phyloP scores from a whole-genome alignment of 345 rosid genomes.

The Mallotus nudiflorus region DNA sequence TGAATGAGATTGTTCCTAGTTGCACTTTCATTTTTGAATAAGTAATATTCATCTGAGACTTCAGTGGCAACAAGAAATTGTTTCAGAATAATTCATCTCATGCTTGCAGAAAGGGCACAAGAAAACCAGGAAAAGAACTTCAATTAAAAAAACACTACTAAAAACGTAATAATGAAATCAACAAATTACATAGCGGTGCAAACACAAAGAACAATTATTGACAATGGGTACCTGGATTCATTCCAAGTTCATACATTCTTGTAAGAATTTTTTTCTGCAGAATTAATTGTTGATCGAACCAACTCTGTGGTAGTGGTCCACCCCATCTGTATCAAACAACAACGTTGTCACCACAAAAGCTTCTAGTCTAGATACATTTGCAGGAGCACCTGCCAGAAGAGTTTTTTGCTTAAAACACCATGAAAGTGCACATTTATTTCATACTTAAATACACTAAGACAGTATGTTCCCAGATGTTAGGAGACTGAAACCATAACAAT shows the following conservation, averaged over 20 bases:
- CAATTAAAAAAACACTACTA: neutral
- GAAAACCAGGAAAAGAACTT: neutral
- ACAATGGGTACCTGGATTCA: slow-evolving; percentile 58
- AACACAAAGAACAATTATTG: neutral
- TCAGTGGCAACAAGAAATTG: neutral
- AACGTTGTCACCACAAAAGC: neutral
- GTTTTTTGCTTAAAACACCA: slow-evolving; percentile 14
- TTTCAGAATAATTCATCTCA: neutral
- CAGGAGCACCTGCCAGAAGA: slow-evolving; percentile 13
- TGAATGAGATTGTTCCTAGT: neutral
- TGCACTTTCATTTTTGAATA: neutral
- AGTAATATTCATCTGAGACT: neutral
- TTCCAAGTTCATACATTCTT: slow-evolving; percentile 71
- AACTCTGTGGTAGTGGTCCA: slow-evolving; percentile 70
- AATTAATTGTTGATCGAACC: slow-evolving; percentile 56
- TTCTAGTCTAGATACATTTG: slow-evolving; percentile 1
- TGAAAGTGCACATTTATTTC: neutral
- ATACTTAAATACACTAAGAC: neutral
- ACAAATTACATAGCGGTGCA: neutral
- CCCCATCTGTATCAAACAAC: slow-evolving; percentile 55
- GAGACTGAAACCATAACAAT: slow-evolving; percentile 6
- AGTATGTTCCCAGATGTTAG: neutral
- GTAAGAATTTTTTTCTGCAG: slow-evolving; percentile 62
- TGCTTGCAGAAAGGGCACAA: neutral
- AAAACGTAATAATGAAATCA: neutral